Percentiles rank a stretch among this genome's conserved stretches.
Evolutionary conservation across 139 green algal genomes (phyloP).

Genomic region (Haematococcus sp.): DNA sequence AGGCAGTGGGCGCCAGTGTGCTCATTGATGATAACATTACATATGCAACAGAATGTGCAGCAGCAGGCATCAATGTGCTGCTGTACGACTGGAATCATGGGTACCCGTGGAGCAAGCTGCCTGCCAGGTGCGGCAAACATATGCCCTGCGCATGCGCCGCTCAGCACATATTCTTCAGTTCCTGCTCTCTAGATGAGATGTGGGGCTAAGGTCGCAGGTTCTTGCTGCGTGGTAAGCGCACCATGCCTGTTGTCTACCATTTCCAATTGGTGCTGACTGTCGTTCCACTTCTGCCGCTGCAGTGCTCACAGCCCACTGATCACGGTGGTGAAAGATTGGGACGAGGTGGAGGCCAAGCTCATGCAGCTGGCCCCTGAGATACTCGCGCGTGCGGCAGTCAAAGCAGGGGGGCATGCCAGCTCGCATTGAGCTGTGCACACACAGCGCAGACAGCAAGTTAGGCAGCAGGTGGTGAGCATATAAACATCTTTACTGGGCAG

Average conservation of each 20-base stretch:
- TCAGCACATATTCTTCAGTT: too few species aligned
- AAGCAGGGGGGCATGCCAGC: too few species aligned
- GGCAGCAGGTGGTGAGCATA: too few species aligned
- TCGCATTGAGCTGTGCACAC: too few species aligned
- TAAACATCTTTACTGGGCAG: too few species aligned
- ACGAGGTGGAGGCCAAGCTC: conserved; percentile 57
- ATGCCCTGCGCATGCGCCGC: background rate
- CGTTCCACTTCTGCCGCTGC: too few species aligned
- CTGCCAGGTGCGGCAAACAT: conserved; percentile 12
- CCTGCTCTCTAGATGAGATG: too few species aligned
- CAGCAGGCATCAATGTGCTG: conserved; percentile 83
- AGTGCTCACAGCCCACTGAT: conserved; percentile 55
- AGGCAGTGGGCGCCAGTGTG: conserved; percentile 68
- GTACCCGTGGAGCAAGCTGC: conserved; percentile 90
- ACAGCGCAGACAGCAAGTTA: too few species aligned
- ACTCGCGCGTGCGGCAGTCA: background rate
- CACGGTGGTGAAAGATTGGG: conserved; percentile 59
- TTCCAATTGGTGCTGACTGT: too few species aligned
- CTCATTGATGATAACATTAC: conserved; percentile 94
- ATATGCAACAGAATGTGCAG: conserved; percentile 90
- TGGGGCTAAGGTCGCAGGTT: too few species aligned
- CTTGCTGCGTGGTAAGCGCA: too few species aligned
- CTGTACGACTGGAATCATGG: conserved; percentile 84
- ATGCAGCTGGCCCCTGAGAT: conserved; percentile 18
- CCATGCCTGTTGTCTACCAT: too few species aligned